These are phyloP conservation scores for Durio zibethinus DNA, from an alignment of 345 rosid genomes.

Conservation along the genomic window DNA sequence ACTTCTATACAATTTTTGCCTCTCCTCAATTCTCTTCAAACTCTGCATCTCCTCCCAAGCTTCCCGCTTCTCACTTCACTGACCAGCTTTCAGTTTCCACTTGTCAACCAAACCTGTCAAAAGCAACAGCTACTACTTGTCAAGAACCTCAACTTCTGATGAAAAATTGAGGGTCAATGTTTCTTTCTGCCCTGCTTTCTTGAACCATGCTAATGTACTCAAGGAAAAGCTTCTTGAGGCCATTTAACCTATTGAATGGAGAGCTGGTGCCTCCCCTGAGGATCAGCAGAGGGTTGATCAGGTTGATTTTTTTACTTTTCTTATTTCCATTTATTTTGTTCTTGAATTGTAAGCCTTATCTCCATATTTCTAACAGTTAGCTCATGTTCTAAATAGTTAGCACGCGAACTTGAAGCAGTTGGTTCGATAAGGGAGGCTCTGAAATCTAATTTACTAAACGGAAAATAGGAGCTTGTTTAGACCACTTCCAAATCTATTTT, in stretches of 20 bases:
- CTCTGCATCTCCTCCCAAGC: constrained; percentile 5
- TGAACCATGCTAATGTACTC: constrained; percentile 50
- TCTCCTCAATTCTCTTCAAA: constrained; percentile 14
- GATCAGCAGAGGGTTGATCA: constrained; percentile 71
- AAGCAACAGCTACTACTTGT: constrained; percentile 15
- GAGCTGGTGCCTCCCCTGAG: constrained; percentile 72
- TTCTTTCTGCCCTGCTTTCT: constrained; percentile 75
- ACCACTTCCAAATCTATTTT: constrained; percentile 83
- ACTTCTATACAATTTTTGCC: constrained; percentile 2
- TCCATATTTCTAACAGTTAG: not conserved
- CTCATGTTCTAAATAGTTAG: too few relatives aligned
- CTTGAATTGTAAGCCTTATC: not conserved
- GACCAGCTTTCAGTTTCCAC: constrained; percentile 13
- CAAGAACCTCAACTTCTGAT: constrained; percentile 3
- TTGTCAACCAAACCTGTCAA: constrained; percentile 25
- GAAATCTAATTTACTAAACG: constrained; percentile 66
- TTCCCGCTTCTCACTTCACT: constrained; percentile 19
- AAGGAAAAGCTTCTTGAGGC: constrained; percentile 73
- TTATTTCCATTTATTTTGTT: not conserved
- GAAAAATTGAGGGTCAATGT: constrained; percentile 50
- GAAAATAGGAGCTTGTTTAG: constrained; percentile 93
- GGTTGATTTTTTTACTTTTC: constrained; percentile 26
- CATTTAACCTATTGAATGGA: constrained; percentile 67
- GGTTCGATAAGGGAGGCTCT: constrained; percentile 73
- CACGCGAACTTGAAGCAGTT: constrained; percentile 80